These are phyloP conservation scores for Acaromyces ingoldii DNA, from an alignment of 1,284 basidiomycete species.

Conservation along the genomic window DNA sequence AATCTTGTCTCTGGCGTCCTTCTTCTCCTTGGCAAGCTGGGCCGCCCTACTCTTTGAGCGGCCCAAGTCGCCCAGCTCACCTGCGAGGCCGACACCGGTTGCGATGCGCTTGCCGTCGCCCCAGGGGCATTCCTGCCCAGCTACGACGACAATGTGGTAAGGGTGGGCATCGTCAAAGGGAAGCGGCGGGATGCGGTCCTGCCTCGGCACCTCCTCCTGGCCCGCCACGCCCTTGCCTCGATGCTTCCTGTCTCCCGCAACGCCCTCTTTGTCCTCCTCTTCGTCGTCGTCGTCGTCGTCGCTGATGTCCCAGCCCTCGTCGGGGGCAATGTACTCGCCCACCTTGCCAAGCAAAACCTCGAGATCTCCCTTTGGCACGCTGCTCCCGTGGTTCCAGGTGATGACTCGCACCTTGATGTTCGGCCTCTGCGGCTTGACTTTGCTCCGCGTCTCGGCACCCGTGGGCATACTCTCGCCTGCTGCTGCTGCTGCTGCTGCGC, in stretches of 20 bases:
- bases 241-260: neutral
- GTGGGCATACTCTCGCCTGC: neutral
- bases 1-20: slow-evolving; percentile 9
- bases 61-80: slow-evolving; percentile 37
- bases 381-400: slow-evolving; percentile 56
- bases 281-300: slow-evolving; percentile 10
- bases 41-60: slow-evolving; percentile 21
- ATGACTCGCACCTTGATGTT: slow-evolving; percentile 55
- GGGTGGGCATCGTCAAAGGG: slow-evolving; percentile 58
- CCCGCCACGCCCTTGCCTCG: slow-evolving; percentile 26
- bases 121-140: slow-evolving; percentile 60
- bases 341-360: slow-evolving; percentile 68
- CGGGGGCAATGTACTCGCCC: slow-evolving; percentile 56
- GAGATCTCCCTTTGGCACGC: slow-evolving; percentile 65
- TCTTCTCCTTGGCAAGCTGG: slow-evolving; percentile 20
- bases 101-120: slow-evolving; percentile 39
- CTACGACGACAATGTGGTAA: slow-evolving; percentile 73
- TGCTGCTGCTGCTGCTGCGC: too few relatives aligned
- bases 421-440: slow-evolving; percentile 23
- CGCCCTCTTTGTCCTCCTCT: neutral
- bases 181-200: slow-evolving; percentile 40
- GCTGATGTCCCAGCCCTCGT: slow-evolving; percentile 31
- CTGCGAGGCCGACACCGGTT: slow-evolving; percentile 40
- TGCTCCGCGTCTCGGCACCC: neutral
- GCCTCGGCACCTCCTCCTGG: slow-evolving; percentile 28